phyloP scores from a whole-genome alignment of 2,329 filamentous ascomycete genomes.

The Arthroderma uncinatum region DNA sequence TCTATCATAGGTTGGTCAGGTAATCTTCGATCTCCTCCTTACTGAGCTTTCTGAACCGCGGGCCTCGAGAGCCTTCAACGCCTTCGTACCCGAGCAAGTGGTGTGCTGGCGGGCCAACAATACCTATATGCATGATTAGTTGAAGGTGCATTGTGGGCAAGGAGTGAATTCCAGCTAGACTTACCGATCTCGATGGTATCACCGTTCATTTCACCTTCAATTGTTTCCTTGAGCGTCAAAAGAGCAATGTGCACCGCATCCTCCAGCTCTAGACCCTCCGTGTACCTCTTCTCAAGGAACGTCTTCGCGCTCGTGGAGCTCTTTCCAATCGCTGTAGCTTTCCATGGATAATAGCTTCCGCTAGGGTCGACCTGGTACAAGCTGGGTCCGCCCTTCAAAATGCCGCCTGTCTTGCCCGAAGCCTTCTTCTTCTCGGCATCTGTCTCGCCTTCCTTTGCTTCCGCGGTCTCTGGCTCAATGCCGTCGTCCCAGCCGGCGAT shows the following conservation, averaged over 20 bases:
- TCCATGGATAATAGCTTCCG: conserved; percentile 98
- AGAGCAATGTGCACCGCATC: conserved; percentile 98
- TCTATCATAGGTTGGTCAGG: conserved; percentile 80
- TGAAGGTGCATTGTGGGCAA: conserved; percentile 12
- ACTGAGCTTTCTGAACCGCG: conserved; percentile 55
- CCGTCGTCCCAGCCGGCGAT: conserved; percentile 98
- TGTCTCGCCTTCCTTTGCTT: conserved; percentile 44
- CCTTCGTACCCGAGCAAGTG: conserved; percentile 73
- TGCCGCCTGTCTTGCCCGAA: conserved; percentile 82
- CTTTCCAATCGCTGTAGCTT: conserved; percentile 97
- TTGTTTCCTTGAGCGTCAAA: conserved; percentile 95
- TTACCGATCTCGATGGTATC: conserved; percentile 95
- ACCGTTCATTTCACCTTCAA: conserved; percentile 98
- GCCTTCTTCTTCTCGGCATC: conserved; percentile 56
- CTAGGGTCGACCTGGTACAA: conserved; percentile 99
- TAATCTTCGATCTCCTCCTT: conserved; percentile 99
- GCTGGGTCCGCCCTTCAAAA: conserved; percentile 90
- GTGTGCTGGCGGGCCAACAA: conserved; percentile 87
- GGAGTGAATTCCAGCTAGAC: conserved; percentile 21
- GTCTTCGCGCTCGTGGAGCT: conserved; percentile 97
- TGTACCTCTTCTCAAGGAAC: conserved; percentile 98
- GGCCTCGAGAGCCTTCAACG: conserved; percentile 33
- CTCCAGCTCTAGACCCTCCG: conserved; percentile 89
- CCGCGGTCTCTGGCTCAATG: conserved; percentile 71
- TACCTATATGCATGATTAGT: conserved; percentile 47